Conservation (phyloP, 108 stramenopile species). For the Poteriospumella lacustris region DNA sequence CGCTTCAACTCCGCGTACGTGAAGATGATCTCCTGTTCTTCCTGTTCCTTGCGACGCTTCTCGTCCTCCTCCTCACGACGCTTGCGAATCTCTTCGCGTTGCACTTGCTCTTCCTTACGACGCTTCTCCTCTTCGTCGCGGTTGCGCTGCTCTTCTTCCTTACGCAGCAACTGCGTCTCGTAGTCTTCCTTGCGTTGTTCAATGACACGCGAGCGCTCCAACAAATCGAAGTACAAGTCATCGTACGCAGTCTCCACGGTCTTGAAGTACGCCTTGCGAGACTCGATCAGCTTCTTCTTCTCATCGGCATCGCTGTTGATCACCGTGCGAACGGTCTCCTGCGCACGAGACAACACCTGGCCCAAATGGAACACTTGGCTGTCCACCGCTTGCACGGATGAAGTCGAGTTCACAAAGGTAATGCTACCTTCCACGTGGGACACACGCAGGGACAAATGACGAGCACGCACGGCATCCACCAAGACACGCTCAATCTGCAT, state of each 20-base stretch:
- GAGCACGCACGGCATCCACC: background rate
- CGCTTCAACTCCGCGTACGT: conserved; percentile 71
- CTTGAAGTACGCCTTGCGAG: background rate
- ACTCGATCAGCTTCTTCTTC: background rate
- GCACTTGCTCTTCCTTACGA: conserved; percentile 76
- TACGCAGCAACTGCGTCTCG: background rate
- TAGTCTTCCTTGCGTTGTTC: conserved; percentile 70
- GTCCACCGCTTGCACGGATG: background rate
- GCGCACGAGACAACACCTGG: background rate
- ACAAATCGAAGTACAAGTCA: conserved; percentile 41
- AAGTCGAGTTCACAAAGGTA: background rate
- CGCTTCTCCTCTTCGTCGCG: conserved; percentile 75
- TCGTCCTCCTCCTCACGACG: conserved; percentile 65
- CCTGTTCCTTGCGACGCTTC: conserved; percentile 49
- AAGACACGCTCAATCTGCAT: conserved; percentile 1
- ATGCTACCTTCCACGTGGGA: background rate
- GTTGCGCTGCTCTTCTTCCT: conserved; percentile 69
- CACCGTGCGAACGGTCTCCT: background rate
- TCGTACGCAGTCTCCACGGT: background rate
- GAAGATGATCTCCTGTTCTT: conserved; percentile 62
- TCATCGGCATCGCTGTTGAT: background rate
- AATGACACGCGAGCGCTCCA: conserved; percentile 71
- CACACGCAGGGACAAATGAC: background rate
- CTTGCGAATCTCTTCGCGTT: conserved; percentile 53
- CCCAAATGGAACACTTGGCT: conserved; percentile 17